phyloP scores from a whole-genome alignment of 2,329 filamentous ascomycete genomes.

The Myriosclerotinia curreyana region DNA sequence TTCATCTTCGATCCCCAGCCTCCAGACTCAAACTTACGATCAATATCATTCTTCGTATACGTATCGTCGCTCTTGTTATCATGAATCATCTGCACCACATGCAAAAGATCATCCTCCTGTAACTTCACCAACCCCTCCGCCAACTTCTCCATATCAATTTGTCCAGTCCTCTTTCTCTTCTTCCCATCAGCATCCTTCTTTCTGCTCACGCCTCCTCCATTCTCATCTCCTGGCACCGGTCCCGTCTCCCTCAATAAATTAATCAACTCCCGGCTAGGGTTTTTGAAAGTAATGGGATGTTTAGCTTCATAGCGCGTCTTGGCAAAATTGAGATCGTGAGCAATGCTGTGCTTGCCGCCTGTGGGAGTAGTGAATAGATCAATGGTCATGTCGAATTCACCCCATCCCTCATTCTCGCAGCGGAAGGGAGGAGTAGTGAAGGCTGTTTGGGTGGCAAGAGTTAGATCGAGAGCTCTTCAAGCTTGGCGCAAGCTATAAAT shows the following conservation, averaged over 20 bases:
- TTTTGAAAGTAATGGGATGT: conserved; percentile 83
- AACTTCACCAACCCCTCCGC: conserved; percentile 88
- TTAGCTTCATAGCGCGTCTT: conserved; percentile 76
- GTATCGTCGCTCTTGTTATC: conserved; percentile 94
- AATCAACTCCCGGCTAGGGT: conserved; percentile 83
- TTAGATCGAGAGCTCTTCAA: conserved; percentile 10
- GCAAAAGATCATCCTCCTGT: conserved; percentile 86
- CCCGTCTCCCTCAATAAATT: conserved; percentile 78
- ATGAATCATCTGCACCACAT: conserved; percentile 96
- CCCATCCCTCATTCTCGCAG: conserved; percentile 94
- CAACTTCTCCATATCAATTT: conserved; percentile 92
- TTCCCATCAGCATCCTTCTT: conserved; percentile 65
- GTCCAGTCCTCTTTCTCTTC: conserved; percentile 59
- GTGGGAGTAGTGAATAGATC: conserved; percentile 81
- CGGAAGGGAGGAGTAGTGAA: conserved; percentile 83
- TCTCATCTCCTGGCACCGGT: conserved; percentile 73
- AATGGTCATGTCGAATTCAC: conserved; percentile 95
- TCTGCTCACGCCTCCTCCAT: conserved; percentile 57
- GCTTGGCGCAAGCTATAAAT: neutral
- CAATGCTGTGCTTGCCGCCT: conserved; percentile 72
- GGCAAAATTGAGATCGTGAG: conserved; percentile 91
- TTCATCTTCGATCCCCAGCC: neutral
- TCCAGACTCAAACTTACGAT: conserved; percentile 58
- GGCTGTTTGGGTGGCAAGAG: conserved; percentile 46
- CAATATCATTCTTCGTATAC: conserved; percentile 95